Base-by-base conservation (phyloP, 2,329 filamentous ascomycete genomes). In the Hypoxylon sp. region DNA sequence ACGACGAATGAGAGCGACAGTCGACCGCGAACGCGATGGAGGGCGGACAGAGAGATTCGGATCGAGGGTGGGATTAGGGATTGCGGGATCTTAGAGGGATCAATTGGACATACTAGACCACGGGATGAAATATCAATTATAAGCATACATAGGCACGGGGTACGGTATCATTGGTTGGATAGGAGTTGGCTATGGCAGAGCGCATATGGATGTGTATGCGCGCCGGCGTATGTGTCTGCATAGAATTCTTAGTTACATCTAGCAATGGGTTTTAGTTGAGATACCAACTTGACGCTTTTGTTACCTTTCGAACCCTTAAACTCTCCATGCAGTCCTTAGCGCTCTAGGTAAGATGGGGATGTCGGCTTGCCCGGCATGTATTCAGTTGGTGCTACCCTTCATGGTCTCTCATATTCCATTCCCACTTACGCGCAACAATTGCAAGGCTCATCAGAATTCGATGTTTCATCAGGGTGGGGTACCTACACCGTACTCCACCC, bases 1-100 rank as follows among this genome's bases (percentile, higher is more conserved):
- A 2, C 85, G 95, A 48, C 86, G 95, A 66, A 90, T 98, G 83
- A 74, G 77, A 50, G 78, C 76, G 3, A 78, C 75, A n/a, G 74
- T 77, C 25, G 77, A 76, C 48, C 74, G 75, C 13, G 77, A 74
- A 52, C 74, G 75, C 6, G 71, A 80, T 58, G 74, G 75, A 23
- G 72, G 74, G 17, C 69, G 72, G 64, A 60, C 74, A 23, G 75
- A 78, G 50, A 73, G 74, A 57, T 74, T 75, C 52, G 68, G 75
- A 58, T 75, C 74, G 43, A 77, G 85, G 50, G 82, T 87, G 25
- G 86, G 86, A 9, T 76, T 88, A 13, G 86, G 86, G 1, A 87
- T 88, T 76, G 85, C 82, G 45, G 82, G 82, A 56, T 80, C 83
- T 25, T 85, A 76, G 69, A 68, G 68, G 67, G 65, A 69, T 65